phyloP scores from a whole-genome alignment of 1,284 basidiomycete genomes.

The Ganoderma resinaceum region DNA sequence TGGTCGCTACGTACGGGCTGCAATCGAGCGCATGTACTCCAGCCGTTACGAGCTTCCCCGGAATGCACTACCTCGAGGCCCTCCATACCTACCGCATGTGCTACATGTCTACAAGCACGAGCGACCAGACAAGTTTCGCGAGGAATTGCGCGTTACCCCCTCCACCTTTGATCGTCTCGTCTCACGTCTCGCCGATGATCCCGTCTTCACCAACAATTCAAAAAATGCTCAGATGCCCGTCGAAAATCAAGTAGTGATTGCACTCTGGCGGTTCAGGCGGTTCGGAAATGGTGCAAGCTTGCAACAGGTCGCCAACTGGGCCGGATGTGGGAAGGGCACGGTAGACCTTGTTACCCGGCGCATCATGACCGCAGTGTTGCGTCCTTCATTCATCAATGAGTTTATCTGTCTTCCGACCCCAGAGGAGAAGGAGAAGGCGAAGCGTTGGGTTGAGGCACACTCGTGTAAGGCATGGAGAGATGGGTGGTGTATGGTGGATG shows the following conservation, averaged over 20 bases:
- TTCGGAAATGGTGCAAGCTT: neutral
- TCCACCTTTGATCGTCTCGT: neutral
- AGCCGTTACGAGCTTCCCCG: neutral
- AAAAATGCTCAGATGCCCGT: neutral
- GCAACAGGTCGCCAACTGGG: neutral
- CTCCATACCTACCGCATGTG: neutral
- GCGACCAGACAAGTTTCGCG: neutral
- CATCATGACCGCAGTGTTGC: neutral
- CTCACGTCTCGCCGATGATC: neutral
- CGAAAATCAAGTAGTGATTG: neutral
- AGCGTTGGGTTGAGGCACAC: conserved; percentile 39
- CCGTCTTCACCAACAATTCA: neutral
- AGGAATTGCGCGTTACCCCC: neutral
- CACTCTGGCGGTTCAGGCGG: neutral
- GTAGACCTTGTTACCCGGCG: neutral
- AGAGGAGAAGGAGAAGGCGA: conserved; percentile 13
- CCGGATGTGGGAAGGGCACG: neutral
- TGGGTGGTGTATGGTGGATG: conserved; percentile 47
- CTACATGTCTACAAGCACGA: neutral
- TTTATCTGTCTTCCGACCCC: neutral
- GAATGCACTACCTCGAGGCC: neutral
- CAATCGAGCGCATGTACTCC: neutral
- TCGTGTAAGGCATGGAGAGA: conserved; percentile 43
- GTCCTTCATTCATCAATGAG: neutral
- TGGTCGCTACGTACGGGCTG: neutral